These are phyloP conservation scores for Acanthamoeba lenticulata DNA, from an alignment of 208 protist genomes.

Conservation along the genomic window DNA sequence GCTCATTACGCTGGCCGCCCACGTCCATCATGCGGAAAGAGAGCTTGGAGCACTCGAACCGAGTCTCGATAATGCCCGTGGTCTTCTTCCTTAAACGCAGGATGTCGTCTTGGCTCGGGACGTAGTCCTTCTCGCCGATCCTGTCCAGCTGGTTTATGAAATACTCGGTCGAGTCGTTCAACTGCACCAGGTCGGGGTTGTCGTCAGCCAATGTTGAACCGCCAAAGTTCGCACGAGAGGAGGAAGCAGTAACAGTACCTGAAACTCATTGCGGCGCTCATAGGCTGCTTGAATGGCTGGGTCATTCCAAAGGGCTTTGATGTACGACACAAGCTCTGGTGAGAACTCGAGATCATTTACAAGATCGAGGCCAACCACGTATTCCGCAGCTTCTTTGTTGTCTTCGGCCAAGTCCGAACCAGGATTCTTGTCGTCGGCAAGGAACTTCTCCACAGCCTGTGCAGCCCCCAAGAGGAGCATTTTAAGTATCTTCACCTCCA, in stretches of 20 bases:
- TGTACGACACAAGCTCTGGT: conserved; percentile 74
- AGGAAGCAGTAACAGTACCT: conserved; percentile 80
- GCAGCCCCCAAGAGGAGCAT: background rate
- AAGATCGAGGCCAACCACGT: background rate
- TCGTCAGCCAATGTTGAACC: background rate
- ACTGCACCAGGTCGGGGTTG: background rate
- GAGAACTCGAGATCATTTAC: conserved; percentile 37
- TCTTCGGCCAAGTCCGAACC: background rate
- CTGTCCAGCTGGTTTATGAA: conserved; percentile 85
- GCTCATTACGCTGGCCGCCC: conserved; percentile 88
- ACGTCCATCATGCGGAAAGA: conserved; percentile 88
- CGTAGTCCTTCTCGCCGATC: conserved; percentile 78
- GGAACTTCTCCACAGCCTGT: conserved; percentile 2
- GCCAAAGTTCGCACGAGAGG: too few species aligned
- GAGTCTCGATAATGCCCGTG: conserved; percentile 89
- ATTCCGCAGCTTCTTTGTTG: background rate
- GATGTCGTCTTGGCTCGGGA: conserved; percentile 87
- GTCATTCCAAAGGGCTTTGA: conserved; percentile 83
- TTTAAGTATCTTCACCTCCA: background rate
- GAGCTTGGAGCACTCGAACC: conserved; percentile 85
- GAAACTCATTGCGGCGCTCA: conserved; percentile 79
- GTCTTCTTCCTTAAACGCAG: conserved; percentile 87
- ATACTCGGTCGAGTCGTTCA: conserved; percentile 67
- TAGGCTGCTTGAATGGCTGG: conserved; percentile 75
- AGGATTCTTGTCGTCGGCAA: background rate